Evolutionary conservation across 2,329 filamentous ascomycete species (phyloP), one percentile per base, ranked within the genome.

Genomic region (Xylariaceae sp.): DNA sequence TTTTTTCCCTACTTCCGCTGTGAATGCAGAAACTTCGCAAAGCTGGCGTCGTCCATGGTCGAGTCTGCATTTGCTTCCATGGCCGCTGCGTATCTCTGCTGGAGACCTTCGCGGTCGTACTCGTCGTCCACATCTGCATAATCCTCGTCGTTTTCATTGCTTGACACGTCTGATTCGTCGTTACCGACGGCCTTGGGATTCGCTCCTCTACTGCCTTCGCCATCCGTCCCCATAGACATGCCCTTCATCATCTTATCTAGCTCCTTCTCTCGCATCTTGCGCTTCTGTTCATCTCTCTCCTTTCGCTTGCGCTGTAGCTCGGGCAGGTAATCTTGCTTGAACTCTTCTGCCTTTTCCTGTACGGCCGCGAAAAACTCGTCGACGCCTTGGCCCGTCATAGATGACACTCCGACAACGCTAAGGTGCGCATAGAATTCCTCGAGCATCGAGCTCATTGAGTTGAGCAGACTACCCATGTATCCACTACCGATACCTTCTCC

Each of bases 361-460:
- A 99, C 92, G 0, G 93, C 92, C 35, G 85, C 83, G 70, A 99
- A 97, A 73, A 99, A 99, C 20, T 96, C 91, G 53, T 95, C 89
- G 26, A 99, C 84, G 3, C 94, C 95, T 0, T 89, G 87, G 18
- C 94, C 94, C 0, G 93, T 91, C 84, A 96, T 93, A 6, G 92
- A 89, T 62, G 91, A 96, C 10, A 99, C 95, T 0, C 88, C 92
- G 0, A 99, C 93, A 7, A 99, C 90, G 67, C 85, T 95, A 27
- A 99, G 78, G 68, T 97, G 92, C 32, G 91, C 87, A 73, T 99
- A 99, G 69, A 99, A 99, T 71, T 99, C 94, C 67, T 99, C 94
- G 27, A 99, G 79, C 82, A 99, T 91, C 57, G 97, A 78, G 68
- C 91, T 96, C 94, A 99, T 99, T 67, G 91, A 96, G 79, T 97